Base-by-base conservation (phyloP, 1,284 basidiomycete genomes). In the Boletellus sp. region DNA sequence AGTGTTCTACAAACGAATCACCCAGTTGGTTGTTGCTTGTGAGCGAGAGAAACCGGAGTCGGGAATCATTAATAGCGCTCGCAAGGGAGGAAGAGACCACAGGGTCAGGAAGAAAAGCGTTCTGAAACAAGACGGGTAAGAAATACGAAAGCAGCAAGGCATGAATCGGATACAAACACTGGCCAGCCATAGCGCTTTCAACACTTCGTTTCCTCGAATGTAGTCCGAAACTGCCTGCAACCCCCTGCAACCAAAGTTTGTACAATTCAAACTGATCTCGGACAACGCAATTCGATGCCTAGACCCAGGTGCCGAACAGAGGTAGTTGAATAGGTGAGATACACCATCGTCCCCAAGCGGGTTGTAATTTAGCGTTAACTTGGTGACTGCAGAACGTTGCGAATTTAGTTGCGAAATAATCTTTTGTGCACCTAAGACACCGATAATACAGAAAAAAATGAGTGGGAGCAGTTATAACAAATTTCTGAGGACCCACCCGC, bases 341-440 rank as follows among this genome's bases (percentile, higher is more conserved):
- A 78, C 74, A n/a, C 85, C 86, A 16, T 79, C 76, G 59, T 85
- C 79, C 4, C 77, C 76, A 4, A 88, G 75, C 13, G 71, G 56
- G 57, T 85, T 87, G 55, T 84, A 77, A 8, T 80, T 77, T 21
- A 86, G 60, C 37, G 78, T 70, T 40, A 87, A 71, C 55, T 75
- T 78, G 36, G 74, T 75, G 32, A 85, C 74, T 5, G 63, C 56
- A 28, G 59, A 53, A 35, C 69, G 72, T 19, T 75, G 74, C 5
- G 68, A 58, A 10, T 65, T 69, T 26, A 85, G 72, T 41, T 71
- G 64, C 13, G 67, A 61, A 38, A 86, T 77, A 22, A 85, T 66
- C 32, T 70, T 67, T 51, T 74, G 71, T 6, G 81, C 83, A n/a
- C 66, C 65, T 66, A 32, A 15, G 30, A 32, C 30, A 32, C 13